Percentiles rank a stretch among this genome's conserved stretches.
These are phyloP conservation scores for Anthracocystis setariae DNA, from an alignment of 1,284 basidiomycete genomes.

Conservation along the genomic window DNA sequence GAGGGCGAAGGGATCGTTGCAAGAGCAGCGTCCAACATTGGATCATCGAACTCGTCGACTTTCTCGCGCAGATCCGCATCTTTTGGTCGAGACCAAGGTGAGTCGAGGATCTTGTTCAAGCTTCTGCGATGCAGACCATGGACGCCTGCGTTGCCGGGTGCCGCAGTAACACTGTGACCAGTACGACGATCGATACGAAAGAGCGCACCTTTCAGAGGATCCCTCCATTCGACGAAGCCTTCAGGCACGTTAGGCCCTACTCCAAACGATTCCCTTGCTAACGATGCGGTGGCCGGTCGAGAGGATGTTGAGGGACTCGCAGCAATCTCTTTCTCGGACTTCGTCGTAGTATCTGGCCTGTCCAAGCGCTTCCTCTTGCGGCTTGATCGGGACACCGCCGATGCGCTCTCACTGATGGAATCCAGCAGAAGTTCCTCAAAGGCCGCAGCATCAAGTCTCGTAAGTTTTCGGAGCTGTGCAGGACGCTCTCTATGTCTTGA, in stretches of 20 bases:
- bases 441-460: neutral
- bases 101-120: conserved; percentile 9
- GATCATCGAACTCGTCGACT: conserved; percentile 28
- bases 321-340: neutral
- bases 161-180: conserved; percentile 22
- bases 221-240: conserved; percentile 17
- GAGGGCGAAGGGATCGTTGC: conserved; percentile 20
- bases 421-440: conserved; percentile 16
- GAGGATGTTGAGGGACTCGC: neutral
- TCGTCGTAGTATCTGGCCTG: conserved; percentile 1
- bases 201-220: conserved; percentile 20
- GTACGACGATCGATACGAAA: conserved; percentile 36
- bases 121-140: conserved; percentile 7
- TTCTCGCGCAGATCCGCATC: neutral
- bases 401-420: conserved; percentile 2
- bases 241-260: conserved; percentile 1
- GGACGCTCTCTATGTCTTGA: neutral
- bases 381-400: neutral
- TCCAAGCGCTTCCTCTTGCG: conserved; percentile 7
- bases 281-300: conserved; percentile 14
- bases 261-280: conserved; percentile 17
- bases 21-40: conserved; percentile 20
- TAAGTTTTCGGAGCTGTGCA: neutral
- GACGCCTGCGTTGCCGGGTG: neutral
- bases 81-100: neutral